Conservation (phyloP, 768 basidiomycete genomes). For the Phallus indusiatus region DNA sequence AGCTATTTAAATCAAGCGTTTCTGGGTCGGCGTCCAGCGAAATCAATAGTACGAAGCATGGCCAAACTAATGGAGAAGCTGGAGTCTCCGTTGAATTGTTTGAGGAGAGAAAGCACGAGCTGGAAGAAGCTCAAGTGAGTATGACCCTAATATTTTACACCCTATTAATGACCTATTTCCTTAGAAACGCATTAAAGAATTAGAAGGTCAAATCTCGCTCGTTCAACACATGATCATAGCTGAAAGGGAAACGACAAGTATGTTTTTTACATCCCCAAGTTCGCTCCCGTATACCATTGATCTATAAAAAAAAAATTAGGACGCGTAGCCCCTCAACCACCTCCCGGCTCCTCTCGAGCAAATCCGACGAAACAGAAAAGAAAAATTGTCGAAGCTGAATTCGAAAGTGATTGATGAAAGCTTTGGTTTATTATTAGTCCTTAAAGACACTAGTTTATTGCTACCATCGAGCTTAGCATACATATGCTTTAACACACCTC, state of each 20-base stretch:
- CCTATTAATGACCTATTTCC: too few relatives aligned
- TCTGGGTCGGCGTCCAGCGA: too few relatives aligned
- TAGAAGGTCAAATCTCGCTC: not conserved
- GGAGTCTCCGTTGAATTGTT: not conserved
- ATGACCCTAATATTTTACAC: not conserved
- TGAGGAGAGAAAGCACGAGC: not conserved
- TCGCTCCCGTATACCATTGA: too few relatives aligned
- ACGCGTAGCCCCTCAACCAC: not conserved
- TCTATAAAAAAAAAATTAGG: not conserved
- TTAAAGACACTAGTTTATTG: too few relatives aligned
- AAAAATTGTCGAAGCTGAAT: constrained; percentile 8
- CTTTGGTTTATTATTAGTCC: too few relatives aligned
- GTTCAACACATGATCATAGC: not conserved
- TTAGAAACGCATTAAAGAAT: constrained; percentile 5
- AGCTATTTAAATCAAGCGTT: constrained; percentile 19
- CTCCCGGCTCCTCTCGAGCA: constrained; percentile 6
- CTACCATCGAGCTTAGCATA: too few relatives aligned
- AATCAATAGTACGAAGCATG: too few relatives aligned
- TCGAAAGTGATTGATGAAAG: constrained; percentile 3
- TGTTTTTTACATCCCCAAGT: too few relatives aligned
- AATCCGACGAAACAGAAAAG: constrained; percentile 5
- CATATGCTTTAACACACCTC: too few relatives aligned
- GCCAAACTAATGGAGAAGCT: too few relatives aligned
- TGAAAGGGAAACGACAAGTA: not conserved
- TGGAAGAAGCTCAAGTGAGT: constrained; percentile 4